Conservation (phyloP, 768 basidiomycete genomes). For the Termitomyces sp. region DNA sequence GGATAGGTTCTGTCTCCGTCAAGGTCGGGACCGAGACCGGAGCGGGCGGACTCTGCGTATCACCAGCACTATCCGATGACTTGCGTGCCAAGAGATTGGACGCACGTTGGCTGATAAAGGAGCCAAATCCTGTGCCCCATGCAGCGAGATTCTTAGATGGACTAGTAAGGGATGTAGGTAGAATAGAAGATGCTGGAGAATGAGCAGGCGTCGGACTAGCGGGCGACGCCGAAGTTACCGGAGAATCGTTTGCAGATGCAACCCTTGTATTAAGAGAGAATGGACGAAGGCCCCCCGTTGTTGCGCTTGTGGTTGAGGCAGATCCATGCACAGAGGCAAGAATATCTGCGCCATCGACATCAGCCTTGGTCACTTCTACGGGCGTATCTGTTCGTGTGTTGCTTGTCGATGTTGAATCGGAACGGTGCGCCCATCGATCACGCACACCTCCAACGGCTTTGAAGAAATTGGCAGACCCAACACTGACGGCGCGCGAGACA, state of each 20-base stretch:
- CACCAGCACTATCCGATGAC: conserved; percentile 5
- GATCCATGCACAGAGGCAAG: background rate
- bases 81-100: conserved; percentile 12
- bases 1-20: conserved; percentile 1
- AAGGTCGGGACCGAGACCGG: background rate
- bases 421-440: conserved; percentile 54
- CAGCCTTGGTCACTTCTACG: conserved; percentile 33
- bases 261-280: conserved; percentile 12
- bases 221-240: background rate
- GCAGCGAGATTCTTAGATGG: conserved; percentile 12
- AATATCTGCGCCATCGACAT: conserved; percentile 21
- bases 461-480: conserved; percentile 76
- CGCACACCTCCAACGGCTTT: conserved; percentile 88
- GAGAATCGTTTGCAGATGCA: background rate
- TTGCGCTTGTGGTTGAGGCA: conserved; percentile 3
- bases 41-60: background rate
- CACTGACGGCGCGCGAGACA: conserved; percentile 67
- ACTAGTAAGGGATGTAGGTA: conserved; percentile 7
- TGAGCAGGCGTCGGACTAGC: conserved; percentile 3
- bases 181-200: conserved; percentile 3
- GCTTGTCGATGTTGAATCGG: conserved; percentile 16
- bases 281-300: conserved; percentile 6
- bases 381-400: conserved; percentile 30
- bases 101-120: conserved; percentile 15
- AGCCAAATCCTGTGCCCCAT: conserved; percentile 17